phyloP scores from a whole-genome alignment of 2,329 filamentous ascomycete species.

The Cordyceps fumosorosea region DNA sequence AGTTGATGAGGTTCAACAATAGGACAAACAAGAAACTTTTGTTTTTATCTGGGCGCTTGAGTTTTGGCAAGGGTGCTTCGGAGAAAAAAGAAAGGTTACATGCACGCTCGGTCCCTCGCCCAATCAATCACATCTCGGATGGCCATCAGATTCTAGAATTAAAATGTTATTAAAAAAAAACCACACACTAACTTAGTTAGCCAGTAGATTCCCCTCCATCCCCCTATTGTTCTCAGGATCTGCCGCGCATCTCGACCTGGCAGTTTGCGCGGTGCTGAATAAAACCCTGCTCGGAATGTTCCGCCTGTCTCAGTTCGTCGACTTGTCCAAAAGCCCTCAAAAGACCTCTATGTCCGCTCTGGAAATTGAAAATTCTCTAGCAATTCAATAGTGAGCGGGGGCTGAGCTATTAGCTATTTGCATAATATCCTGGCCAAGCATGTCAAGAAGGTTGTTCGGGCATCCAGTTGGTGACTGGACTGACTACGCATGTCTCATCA shows the following conservation, averaged over 20 bases:
- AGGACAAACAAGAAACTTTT: no score
- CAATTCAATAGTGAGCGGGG: neutral
- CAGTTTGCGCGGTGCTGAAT: neutral
- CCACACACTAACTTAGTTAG: no score
- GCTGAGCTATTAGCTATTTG: neutral
- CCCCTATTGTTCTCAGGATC: neutral
- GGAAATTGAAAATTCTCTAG: neutral
- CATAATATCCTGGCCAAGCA: neutral
- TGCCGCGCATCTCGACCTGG: neutral
- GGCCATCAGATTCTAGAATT: neutral
- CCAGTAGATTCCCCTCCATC: no score
- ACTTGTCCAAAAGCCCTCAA: neutral
- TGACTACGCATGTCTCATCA: constrained; percentile 3
- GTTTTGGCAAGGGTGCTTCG: neutral
- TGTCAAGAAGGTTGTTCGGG: neutral
- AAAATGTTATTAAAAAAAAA: neutral
- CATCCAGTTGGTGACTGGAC: no score
- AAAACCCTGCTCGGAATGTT: neutral
- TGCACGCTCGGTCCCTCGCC: constrained; percentile 7
- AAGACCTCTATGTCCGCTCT: neutral
- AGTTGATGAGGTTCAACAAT: no score
- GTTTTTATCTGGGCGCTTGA: no score
- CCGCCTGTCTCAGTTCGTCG: neutral
- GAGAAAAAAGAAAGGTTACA: neutral
- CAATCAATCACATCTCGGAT: neutral